Evolutionary conservation across 2,329 filamentous ascomycete genomes (phyloP), one percentile per base, ranked within the genome.

Genomic region (Lithohypha guttulata): DNA sequence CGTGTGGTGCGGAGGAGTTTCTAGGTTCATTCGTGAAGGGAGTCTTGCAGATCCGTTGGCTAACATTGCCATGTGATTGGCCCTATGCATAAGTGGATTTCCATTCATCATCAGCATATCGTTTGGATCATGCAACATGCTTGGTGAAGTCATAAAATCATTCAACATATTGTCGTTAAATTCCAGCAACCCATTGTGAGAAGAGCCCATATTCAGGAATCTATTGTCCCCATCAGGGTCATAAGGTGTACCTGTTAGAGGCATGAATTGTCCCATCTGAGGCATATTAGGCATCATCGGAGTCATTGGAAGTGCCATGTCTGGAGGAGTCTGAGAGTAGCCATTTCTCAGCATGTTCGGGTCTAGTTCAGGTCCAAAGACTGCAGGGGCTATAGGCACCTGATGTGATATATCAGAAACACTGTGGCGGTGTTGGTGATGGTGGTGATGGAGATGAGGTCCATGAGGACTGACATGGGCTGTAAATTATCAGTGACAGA

Each of bases 241-340:
- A 37, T 49, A 50, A 8, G 40, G 34, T n/a, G 42, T 36, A 3
- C 42, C 46, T n/a, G 47, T 42, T 39, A 51, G 45, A 14, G 42
- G 46, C 6, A 52, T 41, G 38, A 53, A 52, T 26, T 43, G 38
- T 9, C 51, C 49, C 41, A 52, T 46, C 18, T 51, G 45, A 7
- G 49, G 33, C 41, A 51, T 51, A 21, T 48, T 44, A 5, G 48
- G 46, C 44, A 51, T 46, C 42, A 53, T 47, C 6, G 51, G 51
- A 13, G 49, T 53, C 20, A 50, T 44, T 5, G 50, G 49, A 17
- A 48, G 40, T 3, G 35, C 38, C 45, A 49, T 39, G 9, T 53
- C 50, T 10, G 50, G 47, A 8, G 50, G 50, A 2, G 50, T 50
- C 3, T 49, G 45, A 3, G 48, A 43, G 35, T 48, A 51, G 14